A percentile compares a stretch with the other conserved stretches of the same genome.
Conservation (phyloP, 108 stramenopile genomes). For the Cyclotella cryptica region DNA sequence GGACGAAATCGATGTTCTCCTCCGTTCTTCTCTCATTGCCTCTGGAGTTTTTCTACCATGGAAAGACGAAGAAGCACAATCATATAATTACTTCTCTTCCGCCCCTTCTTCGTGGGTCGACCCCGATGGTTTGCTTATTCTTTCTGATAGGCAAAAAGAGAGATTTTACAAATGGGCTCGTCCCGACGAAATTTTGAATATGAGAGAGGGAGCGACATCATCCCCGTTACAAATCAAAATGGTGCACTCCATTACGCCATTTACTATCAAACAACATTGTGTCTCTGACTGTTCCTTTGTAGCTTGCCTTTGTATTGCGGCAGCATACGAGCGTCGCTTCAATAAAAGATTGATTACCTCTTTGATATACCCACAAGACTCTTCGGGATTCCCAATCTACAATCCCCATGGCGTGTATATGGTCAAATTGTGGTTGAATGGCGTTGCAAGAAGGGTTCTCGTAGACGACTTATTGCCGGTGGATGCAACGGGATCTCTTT, state of each 20-base stretch:
- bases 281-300: conserved; percentile 96
- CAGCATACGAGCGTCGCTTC: conserved; percentile 82
- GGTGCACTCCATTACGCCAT: conserved; percentile 65
- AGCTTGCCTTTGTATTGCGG: conserved; percentile 89
- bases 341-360: conserved; percentile 68
- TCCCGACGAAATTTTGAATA: conserved; percentile 66
- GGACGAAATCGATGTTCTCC: conserved; percentile 73
- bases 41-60: conserved; percentile 78
- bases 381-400: conserved; percentile 68
- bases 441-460: conserved; percentile 83
- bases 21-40: conserved; percentile 62
- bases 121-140: conserved; percentile 63
- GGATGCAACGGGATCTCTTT: conserved; percentile 68
- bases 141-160: conserved; percentile 66
- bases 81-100: conserved; percentile 35
- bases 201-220: conserved; percentile 18
- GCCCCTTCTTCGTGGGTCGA: conserved; percentile 48
- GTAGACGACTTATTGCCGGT: conserved; percentile 94
- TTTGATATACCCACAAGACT: conserved; percentile 86
- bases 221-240: conserved; percentile 44
- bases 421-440: conserved; percentile 94
- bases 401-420: conserved; percentile 93
- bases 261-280: conserved; percentile 80
- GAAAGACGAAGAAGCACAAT: conserved; percentile 71
- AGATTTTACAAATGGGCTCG: conserved; percentile 75